Conservation (phyloP, 1,284 basidiomycete species). For the Irpex lacteus region DNA sequence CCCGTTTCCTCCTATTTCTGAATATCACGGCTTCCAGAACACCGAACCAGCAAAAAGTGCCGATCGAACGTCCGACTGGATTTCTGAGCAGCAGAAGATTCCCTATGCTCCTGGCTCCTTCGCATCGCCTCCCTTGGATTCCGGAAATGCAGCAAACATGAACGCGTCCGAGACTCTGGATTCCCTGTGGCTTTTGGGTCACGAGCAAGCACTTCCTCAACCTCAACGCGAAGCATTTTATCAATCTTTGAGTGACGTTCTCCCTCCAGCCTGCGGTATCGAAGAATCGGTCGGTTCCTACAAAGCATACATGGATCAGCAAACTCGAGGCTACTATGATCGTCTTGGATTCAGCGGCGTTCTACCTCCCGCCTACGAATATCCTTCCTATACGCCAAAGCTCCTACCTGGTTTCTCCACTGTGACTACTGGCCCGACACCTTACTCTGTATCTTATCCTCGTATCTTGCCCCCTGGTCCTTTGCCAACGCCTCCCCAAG, state of each 20-base stretch:
- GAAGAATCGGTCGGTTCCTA: conserved; percentile 55
- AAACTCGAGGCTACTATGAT: conserved; percentile 42
- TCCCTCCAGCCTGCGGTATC: conserved; percentile 44
- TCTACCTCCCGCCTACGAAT: background rate
- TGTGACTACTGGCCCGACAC: background rate
- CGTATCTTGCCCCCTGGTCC: background rate
- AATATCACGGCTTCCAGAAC: background rate
- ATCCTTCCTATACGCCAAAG: background rate
- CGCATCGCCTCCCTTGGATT: background rate
- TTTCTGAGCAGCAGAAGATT: conserved; percentile 13
- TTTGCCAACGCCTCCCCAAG: background rate
- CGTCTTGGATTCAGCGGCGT: conserved; percentile 23
- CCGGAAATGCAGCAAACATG: background rate
- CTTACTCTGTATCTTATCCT: conserved; percentile 1
- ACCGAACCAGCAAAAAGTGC: background rate
- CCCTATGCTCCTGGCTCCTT: background rate
- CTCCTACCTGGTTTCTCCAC: background rate
- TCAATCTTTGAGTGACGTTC: conserved; percentile 43
- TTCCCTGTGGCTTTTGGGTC: conserved; percentile 11
- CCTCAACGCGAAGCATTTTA: conserved; percentile 50
- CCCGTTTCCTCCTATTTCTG: background rate
- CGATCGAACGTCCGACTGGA: conserved; percentile 15
- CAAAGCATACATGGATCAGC: conserved; percentile 49
- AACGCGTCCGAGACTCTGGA: background rate
- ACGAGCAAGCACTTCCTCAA: conserved; percentile 34